Conservation (phyloP, 2,329 filamentous ascomycete genomes). For the Phyllosticta citrichinensis region DNA sequence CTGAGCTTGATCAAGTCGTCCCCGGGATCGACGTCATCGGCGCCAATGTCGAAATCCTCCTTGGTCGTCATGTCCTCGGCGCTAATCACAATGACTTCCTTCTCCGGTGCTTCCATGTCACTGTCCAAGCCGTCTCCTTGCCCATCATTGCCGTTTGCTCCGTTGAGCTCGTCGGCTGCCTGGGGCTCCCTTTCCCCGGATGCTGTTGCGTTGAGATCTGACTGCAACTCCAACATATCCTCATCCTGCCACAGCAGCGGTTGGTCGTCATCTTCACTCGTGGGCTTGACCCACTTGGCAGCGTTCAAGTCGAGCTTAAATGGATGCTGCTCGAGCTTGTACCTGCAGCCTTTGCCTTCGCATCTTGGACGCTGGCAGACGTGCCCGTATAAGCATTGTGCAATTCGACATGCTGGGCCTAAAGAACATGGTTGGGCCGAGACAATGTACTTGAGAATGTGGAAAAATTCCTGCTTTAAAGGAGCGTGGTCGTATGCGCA, state of each 20-base stretch:
- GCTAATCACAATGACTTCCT: not conserved
- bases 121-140: not conserved
- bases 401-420: constrained; percentile 32
- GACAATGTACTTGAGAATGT: constrained; percentile 36
- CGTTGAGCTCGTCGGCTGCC: not conserved
- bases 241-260: not conserved
- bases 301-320: constrained; percentile 17
- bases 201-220: not conserved
- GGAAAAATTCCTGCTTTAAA: constrained; percentile 29
- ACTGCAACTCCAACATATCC: not conserved
- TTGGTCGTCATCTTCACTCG: constrained; percentile 2
- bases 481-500: constrained; percentile 39
- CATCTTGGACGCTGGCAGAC: constrained; percentile 29
- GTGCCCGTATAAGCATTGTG: constrained; percentile 39
- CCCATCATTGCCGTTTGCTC: not conserved
- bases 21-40: not conserved
- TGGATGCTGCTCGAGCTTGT: constrained; percentile 16
- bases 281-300: constrained; percentile 16
- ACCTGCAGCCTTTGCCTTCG: constrained; percentile 15
- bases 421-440: constrained; percentile 33
- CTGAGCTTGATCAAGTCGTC: not conserved
- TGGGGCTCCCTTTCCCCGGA: not conserved
- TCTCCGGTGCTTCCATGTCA: not conserved
- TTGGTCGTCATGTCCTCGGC: not conserved
- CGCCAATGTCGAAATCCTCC: not conserved